Base-by-base conservation (phyloP, 352 stramenopile genomes). In the Phytophthora pini region DNA sequence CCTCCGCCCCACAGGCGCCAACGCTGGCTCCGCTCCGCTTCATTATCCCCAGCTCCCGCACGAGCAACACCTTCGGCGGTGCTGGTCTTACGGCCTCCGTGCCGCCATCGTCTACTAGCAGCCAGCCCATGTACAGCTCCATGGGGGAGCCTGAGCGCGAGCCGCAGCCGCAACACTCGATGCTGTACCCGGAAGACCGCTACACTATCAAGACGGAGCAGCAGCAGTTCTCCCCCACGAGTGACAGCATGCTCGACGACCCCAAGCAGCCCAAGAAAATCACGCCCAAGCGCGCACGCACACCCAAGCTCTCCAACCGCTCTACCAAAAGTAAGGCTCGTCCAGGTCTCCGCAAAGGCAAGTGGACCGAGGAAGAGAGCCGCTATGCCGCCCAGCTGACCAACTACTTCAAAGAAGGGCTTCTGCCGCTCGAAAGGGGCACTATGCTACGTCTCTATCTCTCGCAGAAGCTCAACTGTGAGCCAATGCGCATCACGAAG, bases 401-500 rank as follows among this genome's bases (percentile, higher is more conserved):
- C 24, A 78, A 85, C 65, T 95, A 93, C 63, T 95, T 95, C 58
- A 95, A 95, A 68, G 80, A 94, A 63, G 87, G 87, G 0, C 69
- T 94, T 15, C 59, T 95, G 15, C 85, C 84, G 22, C 81, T 95
- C 20, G 86, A 94, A 49, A 84, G 89, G 55, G 91, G 91, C 60
- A 97, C 88, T 11, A 97, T 95, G 84, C 87, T 97, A 9, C 84
- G 91, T 22, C 72, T 94, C 5, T 97, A 96, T 61, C 71, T 97
- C n/a, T 93, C 88, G 26, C 86, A 95, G 68, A 96, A 96, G 74
- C 88, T 97, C 50, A 97, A 97, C 65, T 97, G 91, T 61, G 88
- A 96, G 59, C 89, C 91, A 2, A 97, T 97, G 91, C 84, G 91
- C 47, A 97, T 97, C 70, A 97, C 91, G 11, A 97, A 97, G 72